A percentile compares a stretch with the other conserved stretches of the same genome.
phyloP scores from a whole-genome alignment of 371 early-diverging fungal species.

The Mortierella sp. region DNA sequence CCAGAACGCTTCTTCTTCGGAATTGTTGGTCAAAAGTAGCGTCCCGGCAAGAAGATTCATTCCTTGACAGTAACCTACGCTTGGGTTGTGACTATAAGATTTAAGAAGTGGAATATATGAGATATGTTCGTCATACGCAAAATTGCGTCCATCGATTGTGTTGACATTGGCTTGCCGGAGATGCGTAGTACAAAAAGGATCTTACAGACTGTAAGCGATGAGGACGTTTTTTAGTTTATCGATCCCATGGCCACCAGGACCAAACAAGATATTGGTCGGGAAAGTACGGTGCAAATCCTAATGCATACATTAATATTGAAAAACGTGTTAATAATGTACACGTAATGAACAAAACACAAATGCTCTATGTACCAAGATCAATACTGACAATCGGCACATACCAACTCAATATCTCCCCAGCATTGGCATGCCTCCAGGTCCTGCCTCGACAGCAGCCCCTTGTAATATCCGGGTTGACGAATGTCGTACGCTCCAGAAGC shows the following conservation, averaged over 20 bases:
- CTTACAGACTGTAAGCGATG: conserved; percentile 55
- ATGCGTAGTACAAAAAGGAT: background rate
- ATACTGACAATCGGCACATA: conserved; percentile 4
- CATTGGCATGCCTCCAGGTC: conserved; percentile 38
- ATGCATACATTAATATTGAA: too few relatives aligned
- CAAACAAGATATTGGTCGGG: conserved; percentile 55
- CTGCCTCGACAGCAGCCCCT: conserved; percentile 30
- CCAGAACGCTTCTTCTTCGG: conserved; percentile 58
- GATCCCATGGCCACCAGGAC: conserved; percentile 50
- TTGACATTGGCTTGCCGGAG: background rate
- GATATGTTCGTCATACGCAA: background rate
- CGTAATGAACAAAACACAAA: too few relatives aligned
- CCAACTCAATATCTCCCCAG: conserved; percentile 55
- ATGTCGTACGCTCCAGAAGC: conserved; percentile 51
- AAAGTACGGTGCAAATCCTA: conserved; percentile 57
- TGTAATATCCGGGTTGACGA: conserved; percentile 54
- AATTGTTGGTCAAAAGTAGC: conserved; percentile 44
- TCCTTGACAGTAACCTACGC: conserved; percentile 57
- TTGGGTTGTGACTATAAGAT: conserved; percentile 47
- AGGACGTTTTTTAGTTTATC: conserved; percentile 53
- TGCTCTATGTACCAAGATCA: too few relatives aligned
- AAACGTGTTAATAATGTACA: too few relatives aligned
- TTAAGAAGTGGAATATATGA: too few relatives aligned
- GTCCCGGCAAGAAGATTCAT: conserved; percentile 58
- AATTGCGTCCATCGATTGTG: background rate